Evolutionary conservation across 225 moss, liverwort and hornwort genomes (phyloP), one percentile per base, ranked within the genome.

Genomic region (Thuidium tamariscinum): DNA sequence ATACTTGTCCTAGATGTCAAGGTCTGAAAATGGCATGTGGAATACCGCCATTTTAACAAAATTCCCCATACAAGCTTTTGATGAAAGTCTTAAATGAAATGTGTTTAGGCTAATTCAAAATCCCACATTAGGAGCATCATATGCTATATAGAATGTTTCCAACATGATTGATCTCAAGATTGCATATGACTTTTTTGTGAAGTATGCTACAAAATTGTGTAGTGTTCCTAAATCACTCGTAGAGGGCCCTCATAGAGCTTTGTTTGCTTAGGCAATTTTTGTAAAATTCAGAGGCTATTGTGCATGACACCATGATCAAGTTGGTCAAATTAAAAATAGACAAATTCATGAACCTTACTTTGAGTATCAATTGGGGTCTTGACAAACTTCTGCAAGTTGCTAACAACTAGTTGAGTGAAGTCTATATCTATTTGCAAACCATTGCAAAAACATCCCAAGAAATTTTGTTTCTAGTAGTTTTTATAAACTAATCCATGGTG

Each of bases 91-190:
- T 96, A 69, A 97, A 96, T 44, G 94, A 97, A 89, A 96, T 94
- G 32, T 97, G 56, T 83, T 97, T 48, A 94, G 65, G 75, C 85
- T 94, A 56, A 91, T 97, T 68, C 80, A 86, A 70, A 95, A 83
- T 87, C 94, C 97, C 26, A 95, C 85, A 18, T 49, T 97, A 78
- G 93, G 94, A 64, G 96, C 95, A 8, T 93, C 94, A 25, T 94
- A 97, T 83, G 96, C 95, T 79, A 97, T 96, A 95, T 93, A 97
- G 88, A 95, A 95, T 86, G 94, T 94, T 84, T 93, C 94, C 68
- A 97, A 96, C 67, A 97, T 97, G 96, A 97, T 95, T 20, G 95
- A 94, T 70, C 93, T 97, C 34, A 94, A 97, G 75, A 93, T 91
- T 37, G 94, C 96, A 29, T 96, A 95, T 67, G 89, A 82, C 44